Base-by-base conservation (phyloP, 257 asterid species). In the Solanum chilense region DNA sequence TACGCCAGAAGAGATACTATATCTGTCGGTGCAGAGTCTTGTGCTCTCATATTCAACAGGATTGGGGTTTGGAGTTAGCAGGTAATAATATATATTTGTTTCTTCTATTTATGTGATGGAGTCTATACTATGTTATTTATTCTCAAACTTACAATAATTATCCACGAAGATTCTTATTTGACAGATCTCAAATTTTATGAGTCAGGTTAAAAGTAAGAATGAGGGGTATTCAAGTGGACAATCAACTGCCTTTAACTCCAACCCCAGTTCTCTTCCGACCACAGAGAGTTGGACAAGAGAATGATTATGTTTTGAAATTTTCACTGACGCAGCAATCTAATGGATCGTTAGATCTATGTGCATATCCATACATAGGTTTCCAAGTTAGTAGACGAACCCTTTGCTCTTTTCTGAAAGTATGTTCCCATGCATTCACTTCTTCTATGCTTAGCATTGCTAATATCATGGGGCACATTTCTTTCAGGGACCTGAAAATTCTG, bases 1-100 rank as follows among this genome's bases (percentile, higher is more conserved):
- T 88, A 95, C 99, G 86, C 99, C 99, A 66, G 98, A 96, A 90
- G 99, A 97, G 96, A 97, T 97, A 92, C 85, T 97, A 89, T 97
- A 95, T 89, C 86, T 95, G 74, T 93, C 99, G 49, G 88, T 96
- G 86, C 98, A 92, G 93, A 94, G 90, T 87, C 98, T 97, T 93
- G 85, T 93, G 88, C 91, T 97, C 86, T 97, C 99, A 35, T 93
- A 97, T 92, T 96, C 99, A 80, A 93, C 98, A 87, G 99, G 99
- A 88, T 93, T 97, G 66, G 99, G 97, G 90, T 93, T 97, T 80
- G 99, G 99, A 87, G 91, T 96, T 85, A 97, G 97, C 90, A 92
- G 99, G 99, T 97, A 95, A 90, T 39, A 45, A 68, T 64, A 71
- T 64, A 71, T 20, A 86, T 83, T 91, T 87, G 80, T 75, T 86